phyloP scores from a whole-genome alignment of 2,329 filamentous ascomycete species.

The Alternaria consortialis region DNA sequence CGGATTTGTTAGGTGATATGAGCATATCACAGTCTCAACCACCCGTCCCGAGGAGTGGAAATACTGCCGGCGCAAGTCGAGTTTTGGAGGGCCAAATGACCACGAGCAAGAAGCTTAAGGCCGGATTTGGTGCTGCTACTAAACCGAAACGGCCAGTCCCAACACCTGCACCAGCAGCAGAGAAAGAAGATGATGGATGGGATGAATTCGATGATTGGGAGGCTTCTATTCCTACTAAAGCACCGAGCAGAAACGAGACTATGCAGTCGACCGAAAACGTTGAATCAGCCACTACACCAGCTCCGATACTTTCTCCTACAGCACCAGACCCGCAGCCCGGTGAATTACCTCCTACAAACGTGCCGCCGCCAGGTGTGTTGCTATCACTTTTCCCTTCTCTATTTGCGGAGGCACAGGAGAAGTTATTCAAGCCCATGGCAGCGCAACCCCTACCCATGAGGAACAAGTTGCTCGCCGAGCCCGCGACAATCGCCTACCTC shows the following conservation, averaged over 20 bases:
- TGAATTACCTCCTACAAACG: slow-evolving; percentile 75
- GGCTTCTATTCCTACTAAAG: slow-evolving; percentile 38
- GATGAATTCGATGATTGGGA: slow-evolving; percentile 58
- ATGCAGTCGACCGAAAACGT: slow-evolving; percentile 3
- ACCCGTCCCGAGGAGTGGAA: slow-evolving; percentile 6
- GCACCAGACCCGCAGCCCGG: slow-evolving; percentile 34
- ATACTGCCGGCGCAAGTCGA: background rate
- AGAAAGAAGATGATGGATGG: slow-evolving; percentile 52
- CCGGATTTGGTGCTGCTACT: slow-evolving; percentile 26
- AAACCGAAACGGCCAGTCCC: slow-evolving; percentile 14
- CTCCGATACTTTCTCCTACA: slow-evolving; percentile 34
- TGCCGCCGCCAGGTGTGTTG: slow-evolving; percentile 86
- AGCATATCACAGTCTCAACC: slow-evolving; percentile 31
- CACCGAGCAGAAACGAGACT: slow-evolving; percentile 9
- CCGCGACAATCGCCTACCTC: slow-evolving; percentile 70
- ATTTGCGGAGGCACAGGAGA: slow-evolving; percentile 70
- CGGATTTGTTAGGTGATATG: slow-evolving; percentile 41
- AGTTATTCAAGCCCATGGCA: slow-evolving; percentile 72
- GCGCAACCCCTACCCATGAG: slow-evolving; percentile 66
- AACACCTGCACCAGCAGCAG: slow-evolving; percentile 8
- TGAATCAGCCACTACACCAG: slow-evolving; percentile 8
- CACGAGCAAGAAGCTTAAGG: slow-evolving; percentile 17
- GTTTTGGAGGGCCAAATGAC: background rate
- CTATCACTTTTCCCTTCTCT: slow-evolving; percentile 78
- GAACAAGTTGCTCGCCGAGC: slow-evolving; percentile 70